A percentile compares a stretch with the other conserved stretches of the same genome.
These are phyloP conservation scores for Naganishia onofrii DNA, from an alignment of 768 basidiomycete species.

Conservation along the genomic window DNA sequence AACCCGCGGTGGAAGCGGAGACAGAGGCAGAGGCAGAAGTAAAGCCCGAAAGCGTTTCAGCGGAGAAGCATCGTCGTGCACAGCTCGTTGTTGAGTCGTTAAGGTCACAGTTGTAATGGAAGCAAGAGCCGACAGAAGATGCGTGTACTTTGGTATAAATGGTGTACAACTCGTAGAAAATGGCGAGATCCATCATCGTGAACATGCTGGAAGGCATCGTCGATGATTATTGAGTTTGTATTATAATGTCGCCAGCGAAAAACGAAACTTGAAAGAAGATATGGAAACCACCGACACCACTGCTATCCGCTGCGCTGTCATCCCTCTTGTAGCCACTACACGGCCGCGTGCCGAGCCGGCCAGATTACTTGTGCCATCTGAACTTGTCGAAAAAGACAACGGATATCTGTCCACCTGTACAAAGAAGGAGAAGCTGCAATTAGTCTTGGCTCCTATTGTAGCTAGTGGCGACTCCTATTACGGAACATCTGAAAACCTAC, in stretches of 20 bases:
- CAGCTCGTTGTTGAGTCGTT: constrained; percentile 7
- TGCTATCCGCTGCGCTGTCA: background rate
- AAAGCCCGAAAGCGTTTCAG: background rate
- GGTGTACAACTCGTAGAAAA: background rate
- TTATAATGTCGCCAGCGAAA: background rate
- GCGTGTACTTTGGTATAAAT: background rate
- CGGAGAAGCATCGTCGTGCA: constrained; percentile 16
- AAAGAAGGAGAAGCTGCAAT: background rate
- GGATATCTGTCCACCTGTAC: constrained; percentile 13
- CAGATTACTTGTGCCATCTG: constrained; percentile 26
- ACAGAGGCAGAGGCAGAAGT: background rate
- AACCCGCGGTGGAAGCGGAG: background rate
- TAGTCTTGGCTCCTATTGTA: background rate
- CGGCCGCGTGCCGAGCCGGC: background rate
- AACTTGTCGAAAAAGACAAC: constrained; percentile 28
- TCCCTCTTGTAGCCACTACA: background rate
- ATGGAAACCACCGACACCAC: background rate
- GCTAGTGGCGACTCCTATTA: background rate
- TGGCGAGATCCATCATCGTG: background rate
- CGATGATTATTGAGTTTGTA: background rate
- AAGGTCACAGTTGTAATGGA: background rate
- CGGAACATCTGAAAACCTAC: background rate
- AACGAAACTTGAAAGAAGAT: background rate
- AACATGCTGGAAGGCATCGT: background rate
- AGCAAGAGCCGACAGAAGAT: background rate